A percentile compares a stretch with the other conserved stretches of the same genome.
Conservation (phyloP, 202 grass and related monocot genomes). For the Setaria italica region DNA sequence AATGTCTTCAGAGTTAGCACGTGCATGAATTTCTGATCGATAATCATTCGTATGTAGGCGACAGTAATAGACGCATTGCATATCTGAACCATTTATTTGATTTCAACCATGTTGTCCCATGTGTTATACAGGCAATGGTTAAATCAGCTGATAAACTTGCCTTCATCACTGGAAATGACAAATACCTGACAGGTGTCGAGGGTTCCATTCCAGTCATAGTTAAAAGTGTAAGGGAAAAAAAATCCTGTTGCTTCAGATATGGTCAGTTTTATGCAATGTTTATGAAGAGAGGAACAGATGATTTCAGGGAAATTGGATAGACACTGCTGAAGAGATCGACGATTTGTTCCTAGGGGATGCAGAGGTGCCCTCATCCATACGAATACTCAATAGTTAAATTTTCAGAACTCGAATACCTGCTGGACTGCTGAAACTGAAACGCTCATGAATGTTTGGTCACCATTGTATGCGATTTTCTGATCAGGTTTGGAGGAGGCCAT, state of each 20-base stretch:
- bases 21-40: background rate
- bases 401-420: background rate
- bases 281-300: conserved; percentile 37
- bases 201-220: conserved; percentile 86
- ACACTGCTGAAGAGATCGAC: conserved; percentile 86
- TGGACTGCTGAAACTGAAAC: background rate
- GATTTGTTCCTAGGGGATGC: conserved; percentile 92
- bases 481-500: conserved; percentile 95
- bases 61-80: background rate
- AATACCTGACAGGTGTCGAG: conserved; percentile 68
- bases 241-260: background rate
- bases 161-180: conserved; percentile 69
- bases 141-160: conserved; percentile 66
- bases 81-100: background rate
- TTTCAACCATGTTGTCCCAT: conserved; percentile 3
- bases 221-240: conserved; percentile 65
- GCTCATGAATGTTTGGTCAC: background rate
- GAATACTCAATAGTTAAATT: background rate
- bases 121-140: conserved; percentile 52
- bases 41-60: background rate
- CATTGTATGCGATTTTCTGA: background rate
- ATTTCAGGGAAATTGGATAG: conserved; percentile 89
- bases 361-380: conserved; percentile 55
- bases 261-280: background rate
- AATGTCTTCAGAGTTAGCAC: background rate